Percentiles rank a stretch among this genome's conserved stretches.
Evolutionary conservation across 2,329 filamentous ascomycete species (phyloP).

Genomic region (Epichloe amarillans): DNA sequence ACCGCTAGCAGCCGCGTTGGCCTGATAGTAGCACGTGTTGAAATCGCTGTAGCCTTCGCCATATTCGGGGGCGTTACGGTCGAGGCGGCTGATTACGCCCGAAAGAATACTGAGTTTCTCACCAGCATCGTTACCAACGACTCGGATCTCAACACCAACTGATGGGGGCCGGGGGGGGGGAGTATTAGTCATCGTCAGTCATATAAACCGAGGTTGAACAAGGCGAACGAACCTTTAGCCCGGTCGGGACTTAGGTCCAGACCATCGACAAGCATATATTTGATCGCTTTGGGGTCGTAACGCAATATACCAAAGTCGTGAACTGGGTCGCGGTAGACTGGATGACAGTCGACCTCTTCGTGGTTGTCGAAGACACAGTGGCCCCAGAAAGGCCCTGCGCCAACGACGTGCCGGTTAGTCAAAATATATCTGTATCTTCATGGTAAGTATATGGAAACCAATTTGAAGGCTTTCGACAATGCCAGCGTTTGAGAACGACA

Average conservation of each 20-base stretch:
- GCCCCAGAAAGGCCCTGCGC: constrained; percentile 91
- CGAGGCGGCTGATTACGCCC: constrained; percentile 89
- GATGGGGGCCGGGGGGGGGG: not conserved
- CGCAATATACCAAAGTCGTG: constrained; percentile 96
- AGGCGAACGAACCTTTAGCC: constrained; percentile 43
- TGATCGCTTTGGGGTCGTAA: constrained; percentile 91
- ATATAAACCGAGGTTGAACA: not conserved
- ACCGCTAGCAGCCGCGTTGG: constrained; percentile 89
- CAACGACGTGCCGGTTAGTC: constrained; percentile 87
- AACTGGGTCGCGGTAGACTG: constrained; percentile 94
- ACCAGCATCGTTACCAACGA: constrained; percentile 96
- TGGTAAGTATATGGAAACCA: not conserved
- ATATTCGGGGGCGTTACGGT: constrained; percentile 97
- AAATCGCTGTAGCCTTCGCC: constrained; percentile 98
- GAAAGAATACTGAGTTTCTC: constrained; percentile 97
- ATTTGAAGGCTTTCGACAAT: not conserved
- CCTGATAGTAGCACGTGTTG: constrained; percentile 92
- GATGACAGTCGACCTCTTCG: constrained; percentile 88
- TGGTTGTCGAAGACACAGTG: constrained; percentile 99
- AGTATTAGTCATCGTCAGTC: constrained; percentile 8
- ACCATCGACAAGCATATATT: constrained; percentile 85
- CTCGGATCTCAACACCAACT: constrained; percentile 88
- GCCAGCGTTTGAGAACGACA: constrained; percentile 18
- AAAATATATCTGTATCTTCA: constrained; percentile 51
- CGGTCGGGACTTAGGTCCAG: constrained; percentile 73